Conservation (phyloP, 345 rosid genomes). For the Cardiospermum halicacabum region DNA sequence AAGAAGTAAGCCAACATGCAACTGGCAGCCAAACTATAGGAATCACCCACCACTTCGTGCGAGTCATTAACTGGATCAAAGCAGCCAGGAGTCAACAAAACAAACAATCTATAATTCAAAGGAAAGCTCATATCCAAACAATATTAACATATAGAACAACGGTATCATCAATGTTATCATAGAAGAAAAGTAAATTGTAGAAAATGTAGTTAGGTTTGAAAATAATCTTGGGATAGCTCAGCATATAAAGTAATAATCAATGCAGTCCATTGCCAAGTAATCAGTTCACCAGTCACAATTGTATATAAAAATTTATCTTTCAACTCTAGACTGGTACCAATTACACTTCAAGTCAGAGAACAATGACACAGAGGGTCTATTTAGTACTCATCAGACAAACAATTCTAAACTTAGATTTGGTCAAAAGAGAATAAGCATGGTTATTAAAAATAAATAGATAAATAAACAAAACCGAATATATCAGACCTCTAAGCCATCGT, state of each 20-base stretch:
- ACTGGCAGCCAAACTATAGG: conserved; percentile 76
- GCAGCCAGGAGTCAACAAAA: background rate
- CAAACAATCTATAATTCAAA: background rate
- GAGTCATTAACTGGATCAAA: conserved; percentile 54
- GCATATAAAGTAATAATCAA: too few species aligned
- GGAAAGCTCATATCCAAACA: background rate
- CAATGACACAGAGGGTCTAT: too few species aligned
- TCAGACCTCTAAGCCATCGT: conserved; percentile 62
- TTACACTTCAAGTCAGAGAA: too few species aligned
- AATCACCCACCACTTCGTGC: conserved; percentile 76
- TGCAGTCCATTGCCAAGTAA: background rate
- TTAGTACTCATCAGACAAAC: too few species aligned
- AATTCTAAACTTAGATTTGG: too few species aligned
- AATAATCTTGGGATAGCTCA: background rate
- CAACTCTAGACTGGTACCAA: too few species aligned
- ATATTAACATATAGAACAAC: background rate
- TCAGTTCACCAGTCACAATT: background rate
- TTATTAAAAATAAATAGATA: too few species aligned
- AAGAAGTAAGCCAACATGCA: conserved; percentile 35
- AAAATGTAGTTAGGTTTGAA: background rate
- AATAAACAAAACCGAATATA: too few species aligned
- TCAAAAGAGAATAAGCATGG: too few species aligned
- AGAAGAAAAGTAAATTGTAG: background rate
- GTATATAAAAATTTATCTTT: too few species aligned
- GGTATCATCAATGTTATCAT: background rate